Evolutionary conservation across 2,329 filamentous ascomycete genomes (phyloP).

Genomic region (Fusarium sp.): DNA sequence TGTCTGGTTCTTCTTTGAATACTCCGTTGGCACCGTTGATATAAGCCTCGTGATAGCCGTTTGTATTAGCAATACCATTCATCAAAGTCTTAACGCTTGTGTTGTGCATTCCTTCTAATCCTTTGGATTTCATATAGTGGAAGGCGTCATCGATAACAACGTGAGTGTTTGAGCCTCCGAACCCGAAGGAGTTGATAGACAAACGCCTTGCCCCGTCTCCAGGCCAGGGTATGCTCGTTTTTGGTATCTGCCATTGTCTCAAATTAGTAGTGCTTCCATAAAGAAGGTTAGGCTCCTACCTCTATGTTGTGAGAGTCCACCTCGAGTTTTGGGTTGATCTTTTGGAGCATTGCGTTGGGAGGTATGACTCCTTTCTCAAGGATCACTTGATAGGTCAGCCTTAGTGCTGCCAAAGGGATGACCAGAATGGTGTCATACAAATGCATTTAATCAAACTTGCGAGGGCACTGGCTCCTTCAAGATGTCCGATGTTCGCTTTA

Average conservation of each 20-base stretch:
- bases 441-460: slow-evolving; percentile 15
- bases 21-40: not conserved
- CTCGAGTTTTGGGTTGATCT: not conserved
- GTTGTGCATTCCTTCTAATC: not conserved
- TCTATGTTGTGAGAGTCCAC: not conserved
- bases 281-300: not conserved
- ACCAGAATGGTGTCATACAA: not conserved
- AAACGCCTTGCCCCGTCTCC: not conserved
- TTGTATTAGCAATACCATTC: not conserved
- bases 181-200: slow-evolving; percentile 61
- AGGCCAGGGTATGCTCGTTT: slow-evolving; percentile 8
- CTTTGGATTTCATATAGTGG: slow-evolving; percentile 9
- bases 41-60: not conserved
- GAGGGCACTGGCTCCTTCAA: slow-evolving; percentile 16
- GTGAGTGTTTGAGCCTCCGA: slow-evolving; percentile 59
- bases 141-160: slow-evolving; percentile 51
- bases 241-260: not conserved
- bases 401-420: accelerated
- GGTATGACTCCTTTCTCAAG: slow-evolving; percentile 14
- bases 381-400: not conserved
- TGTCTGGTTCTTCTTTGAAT: no score
- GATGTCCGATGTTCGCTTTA: slow-evolving; percentile 9
- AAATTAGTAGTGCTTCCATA: not conserved
- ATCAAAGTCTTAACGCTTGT: not conserved
- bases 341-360: slow-evolving; percentile 3